These are phyloP conservation scores for Nidula microcarpa DNA, from an alignment of 768 basidiomycete genomes.

Conservation along the genomic window DNA sequence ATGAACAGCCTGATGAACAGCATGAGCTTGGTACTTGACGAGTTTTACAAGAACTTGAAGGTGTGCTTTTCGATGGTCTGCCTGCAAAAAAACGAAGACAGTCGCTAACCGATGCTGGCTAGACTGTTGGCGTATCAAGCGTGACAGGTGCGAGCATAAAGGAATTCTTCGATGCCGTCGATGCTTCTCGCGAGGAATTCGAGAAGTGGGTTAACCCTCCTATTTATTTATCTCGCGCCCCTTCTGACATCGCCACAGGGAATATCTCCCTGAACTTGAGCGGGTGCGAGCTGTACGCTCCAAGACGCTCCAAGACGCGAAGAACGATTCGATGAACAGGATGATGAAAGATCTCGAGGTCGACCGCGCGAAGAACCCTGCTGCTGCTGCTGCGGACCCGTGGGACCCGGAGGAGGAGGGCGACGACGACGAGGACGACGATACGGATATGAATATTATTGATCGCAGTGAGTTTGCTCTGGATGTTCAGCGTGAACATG, in stretches of 20 bases:
- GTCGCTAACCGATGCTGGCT: slow-evolving; percentile 1
- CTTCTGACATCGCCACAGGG: slow-evolving; percentile 41
- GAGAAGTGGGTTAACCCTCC: slow-evolving; percentile 56
- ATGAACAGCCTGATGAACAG: slow-evolving; percentile 99
- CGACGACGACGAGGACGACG: slow-evolving; percentile 54
- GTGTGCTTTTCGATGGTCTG: slow-evolving; percentile 34
- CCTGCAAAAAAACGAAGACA: not conserved
- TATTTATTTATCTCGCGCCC: slow-evolving; percentile 1
- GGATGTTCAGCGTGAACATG: too few relatives aligned
- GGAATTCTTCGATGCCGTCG: slow-evolving; percentile 90
- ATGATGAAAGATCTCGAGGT: slow-evolving; percentile 79
- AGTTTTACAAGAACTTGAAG: slow-evolving; percentile 96
- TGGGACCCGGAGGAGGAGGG: slow-evolving; percentile 45
- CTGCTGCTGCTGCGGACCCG: slow-evolving; percentile 58
- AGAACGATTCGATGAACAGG: slow-evolving; percentile 73
- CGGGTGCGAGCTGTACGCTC: slow-evolving; percentile 65
- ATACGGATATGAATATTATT: slow-evolving; percentile 54
- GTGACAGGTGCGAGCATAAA: slow-evolving; percentile 92
- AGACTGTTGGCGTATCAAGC: slow-evolving; percentile 96
- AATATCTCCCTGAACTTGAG: slow-evolving; percentile 88
- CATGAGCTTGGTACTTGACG: slow-evolving; percentile 97
- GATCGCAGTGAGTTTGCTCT: slow-evolving; percentile 58
- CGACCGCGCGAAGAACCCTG: slow-evolving; percentile 63
- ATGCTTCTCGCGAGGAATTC: slow-evolving; percentile 84
- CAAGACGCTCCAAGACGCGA: slow-evolving; percentile 57